Conservation (phyloP, 805 yeast genomes). For the Pichia cabralensis region DNA sequence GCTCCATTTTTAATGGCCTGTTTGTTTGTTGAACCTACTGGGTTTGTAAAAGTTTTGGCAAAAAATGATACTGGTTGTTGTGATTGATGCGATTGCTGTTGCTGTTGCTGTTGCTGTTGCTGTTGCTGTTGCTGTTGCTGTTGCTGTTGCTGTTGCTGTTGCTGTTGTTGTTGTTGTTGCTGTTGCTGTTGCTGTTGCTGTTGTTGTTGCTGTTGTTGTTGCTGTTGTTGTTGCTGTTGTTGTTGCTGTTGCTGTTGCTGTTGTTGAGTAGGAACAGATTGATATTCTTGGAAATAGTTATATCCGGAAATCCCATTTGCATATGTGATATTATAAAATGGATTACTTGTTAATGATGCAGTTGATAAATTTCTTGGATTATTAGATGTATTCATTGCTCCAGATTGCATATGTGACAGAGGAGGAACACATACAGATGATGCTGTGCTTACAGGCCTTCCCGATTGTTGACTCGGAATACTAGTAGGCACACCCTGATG, state of each 20-base stretch:
- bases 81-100: constrained; percentile 9
- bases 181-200: too few species aligned
- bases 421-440: too few species aligned
- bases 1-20: too few species aligned
- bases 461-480: too few species aligned
- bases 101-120: constrained; percentile 8
- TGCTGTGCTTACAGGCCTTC: too few species aligned
- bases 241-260: constrained; percentile 1
- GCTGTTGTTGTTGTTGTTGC: not conserved
- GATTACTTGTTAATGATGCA: constrained; percentile 12
- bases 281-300: constrained; percentile 8
- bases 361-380: constrained; percentile 13
- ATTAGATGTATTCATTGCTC: constrained; percentile 7
- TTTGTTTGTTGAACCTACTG: not conserved
- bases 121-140: constrained; percentile 6
- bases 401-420: constrained; percentile 3
- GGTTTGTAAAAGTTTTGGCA: not conserved
- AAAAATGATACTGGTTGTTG: too few species aligned
- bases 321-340: constrained; percentile 8
- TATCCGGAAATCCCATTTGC: not conserved
- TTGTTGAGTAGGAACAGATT: not conserved
- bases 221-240: too few species aligned
- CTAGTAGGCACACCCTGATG: too few species aligned
- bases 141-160: constrained; percentile 2
- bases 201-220: too few species aligned